Percentiles rank a stretch among this genome's conserved stretches.
Evolutionary conservation across 495 filamentous ascomycete species (phyloP).

Genomic region (Pyronema domesticum): DNA sequence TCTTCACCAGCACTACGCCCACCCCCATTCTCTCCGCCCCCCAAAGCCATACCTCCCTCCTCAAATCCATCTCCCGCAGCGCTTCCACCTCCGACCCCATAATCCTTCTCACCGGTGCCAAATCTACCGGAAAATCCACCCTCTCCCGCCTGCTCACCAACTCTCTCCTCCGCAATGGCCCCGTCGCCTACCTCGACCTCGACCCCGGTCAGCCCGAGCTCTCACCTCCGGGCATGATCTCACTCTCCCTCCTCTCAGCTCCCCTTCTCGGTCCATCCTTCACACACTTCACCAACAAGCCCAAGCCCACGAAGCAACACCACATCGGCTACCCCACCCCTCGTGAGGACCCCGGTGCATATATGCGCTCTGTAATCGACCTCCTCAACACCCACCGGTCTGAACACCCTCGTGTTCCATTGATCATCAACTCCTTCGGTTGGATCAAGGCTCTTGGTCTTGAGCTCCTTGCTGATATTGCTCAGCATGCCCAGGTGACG

Average conservation of each 20-base stretch:
- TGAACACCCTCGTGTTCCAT: constrained; percentile 30
- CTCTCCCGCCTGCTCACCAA: constrained; percentile 46
- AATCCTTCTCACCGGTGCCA: constrained; percentile 42
- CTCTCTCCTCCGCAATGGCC: constrained; percentile 35
- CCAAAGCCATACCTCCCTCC: constrained; percentile 3
- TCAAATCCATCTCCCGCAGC: constrained; percentile 15
- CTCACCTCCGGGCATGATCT: constrained; percentile 45
- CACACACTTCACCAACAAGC: constrained; percentile 35
- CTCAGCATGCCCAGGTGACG: constrained; percentile 33
- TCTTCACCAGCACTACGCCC: constrained; percentile 18
- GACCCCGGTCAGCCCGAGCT: constrained; percentile 58
- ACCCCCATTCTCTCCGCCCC: constrained; percentile 32
- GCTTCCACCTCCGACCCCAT: constrained; percentile 27
- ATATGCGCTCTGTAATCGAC: constrained; percentile 37
- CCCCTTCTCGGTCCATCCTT: constrained; percentile 48
- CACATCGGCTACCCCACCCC: constrained; percentile 40
- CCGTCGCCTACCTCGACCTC: constrained; percentile 41
- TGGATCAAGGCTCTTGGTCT: constrained; percentile 45
- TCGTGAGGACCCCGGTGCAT: constrained; percentile 45
- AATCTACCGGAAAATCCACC: constrained; percentile 51
- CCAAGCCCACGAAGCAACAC: constrained; percentile 36
- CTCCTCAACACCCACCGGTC: constrained; percentile 36
- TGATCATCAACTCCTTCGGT: constrained; percentile 47
- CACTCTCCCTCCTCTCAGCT: constrained; percentile 37
- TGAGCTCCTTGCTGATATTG: constrained; percentile 37